These are phyloP conservation scores for Talaromyces atroroseus DNA, from an alignment of 2,329 filamentous ascomycete species.

Conservation along the genomic window DNA sequence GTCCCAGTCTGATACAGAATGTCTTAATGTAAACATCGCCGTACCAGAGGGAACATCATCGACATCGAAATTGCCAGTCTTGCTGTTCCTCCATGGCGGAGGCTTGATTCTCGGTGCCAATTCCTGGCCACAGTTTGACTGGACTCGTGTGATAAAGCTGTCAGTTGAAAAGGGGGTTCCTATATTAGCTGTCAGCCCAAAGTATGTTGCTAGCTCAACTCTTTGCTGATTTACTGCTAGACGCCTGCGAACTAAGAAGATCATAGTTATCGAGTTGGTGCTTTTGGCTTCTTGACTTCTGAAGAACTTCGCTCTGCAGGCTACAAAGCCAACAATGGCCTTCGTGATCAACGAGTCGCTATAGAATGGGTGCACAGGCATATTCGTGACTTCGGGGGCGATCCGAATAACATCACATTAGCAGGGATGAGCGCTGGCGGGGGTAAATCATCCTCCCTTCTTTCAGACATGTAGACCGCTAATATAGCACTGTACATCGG, in stretches of 20 bases:
- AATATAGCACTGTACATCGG: too few species aligned
- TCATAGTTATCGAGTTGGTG: constrained; percentile 44
- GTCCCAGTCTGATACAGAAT: constrained; percentile 43
- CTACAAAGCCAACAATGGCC: constrained; percentile 41
- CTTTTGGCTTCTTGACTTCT: constrained; percentile 46
- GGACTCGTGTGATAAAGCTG: constrained; percentile 41
- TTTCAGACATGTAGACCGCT: too few species aligned
- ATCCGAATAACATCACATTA: constrained; percentile 34
- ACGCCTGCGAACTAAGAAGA: constrained; percentile 14
- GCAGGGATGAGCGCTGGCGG: constrained; percentile 48
- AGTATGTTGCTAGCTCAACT: constrained; percentile 27
- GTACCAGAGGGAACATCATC: constrained; percentile 30
- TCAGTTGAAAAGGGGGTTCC: constrained; percentile 41
- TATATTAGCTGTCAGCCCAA: constrained; percentile 43
- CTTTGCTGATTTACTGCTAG: neutral
- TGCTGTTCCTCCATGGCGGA: constrained; percentile 52
- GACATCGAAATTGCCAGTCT: constrained; percentile 42
- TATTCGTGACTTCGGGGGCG: constrained; percentile 39
- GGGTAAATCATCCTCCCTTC: too few species aligned
- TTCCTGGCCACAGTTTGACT: constrained; percentile 50
- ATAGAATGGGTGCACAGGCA: constrained; percentile 38
- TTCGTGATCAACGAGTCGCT: constrained; percentile 45
- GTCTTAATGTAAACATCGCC: constrained; percentile 50
- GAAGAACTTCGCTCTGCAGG: constrained; percentile 43
- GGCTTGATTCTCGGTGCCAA: constrained; percentile 47